Percentiles rank a stretch among this genome's conserved stretches.
Evolutionary conservation across 257 asterid species (phyloP).

Genomic region (Knoxia roxburghii): DNA sequence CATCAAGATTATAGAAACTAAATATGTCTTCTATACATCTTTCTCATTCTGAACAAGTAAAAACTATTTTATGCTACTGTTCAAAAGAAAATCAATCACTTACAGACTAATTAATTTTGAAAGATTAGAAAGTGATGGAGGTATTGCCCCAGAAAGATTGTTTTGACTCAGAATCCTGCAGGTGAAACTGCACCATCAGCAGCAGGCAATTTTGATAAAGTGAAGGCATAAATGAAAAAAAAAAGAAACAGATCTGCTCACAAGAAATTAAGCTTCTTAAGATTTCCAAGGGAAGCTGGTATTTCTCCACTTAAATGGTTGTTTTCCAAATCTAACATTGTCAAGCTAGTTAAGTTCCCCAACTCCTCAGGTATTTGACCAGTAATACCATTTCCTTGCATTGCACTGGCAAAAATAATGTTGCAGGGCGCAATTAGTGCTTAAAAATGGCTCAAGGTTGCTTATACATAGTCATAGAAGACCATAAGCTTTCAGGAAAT

Average conservation of each 20-base stretch:
- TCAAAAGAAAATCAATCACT: conserved; percentile 26
- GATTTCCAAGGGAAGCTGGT: conserved; percentile 79
- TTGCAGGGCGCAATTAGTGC: neutral
- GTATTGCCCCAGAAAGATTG: conserved; percentile 67
- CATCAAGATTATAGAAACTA: conserved; percentile 1
- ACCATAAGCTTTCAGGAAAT: neutral
- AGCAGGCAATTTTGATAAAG: neutral
- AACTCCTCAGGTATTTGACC: conserved; percentile 72
- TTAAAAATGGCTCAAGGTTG: neutral
- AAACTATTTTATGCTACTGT: neutral
- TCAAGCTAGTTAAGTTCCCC: conserved; percentile 77
- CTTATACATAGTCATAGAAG: neutral
- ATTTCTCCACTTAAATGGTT: conserved; percentile 70
- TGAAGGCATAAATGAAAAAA: conserved; percentile 1
- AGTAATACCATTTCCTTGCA: conserved; percentile 82
- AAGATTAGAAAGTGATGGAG: conserved; percentile 71
- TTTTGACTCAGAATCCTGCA: conserved; percentile 73
- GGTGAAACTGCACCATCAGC: conserved; percentile 15
- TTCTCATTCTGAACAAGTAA: neutral
- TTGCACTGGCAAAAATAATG: conserved; percentile 45
- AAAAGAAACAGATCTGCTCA: conserved; percentile 33
- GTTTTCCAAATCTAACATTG: conserved; percentile 75
- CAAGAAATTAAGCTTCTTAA: conserved; percentile 64
- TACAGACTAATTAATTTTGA: conserved; percentile 54
- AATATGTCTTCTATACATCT: neutral